Evolutionary conservation across 1,284 basidiomycete genomes (phyloP), one percentile per base, ranked within the genome.

Genomic region (Entoloma clypeatum): DNA sequence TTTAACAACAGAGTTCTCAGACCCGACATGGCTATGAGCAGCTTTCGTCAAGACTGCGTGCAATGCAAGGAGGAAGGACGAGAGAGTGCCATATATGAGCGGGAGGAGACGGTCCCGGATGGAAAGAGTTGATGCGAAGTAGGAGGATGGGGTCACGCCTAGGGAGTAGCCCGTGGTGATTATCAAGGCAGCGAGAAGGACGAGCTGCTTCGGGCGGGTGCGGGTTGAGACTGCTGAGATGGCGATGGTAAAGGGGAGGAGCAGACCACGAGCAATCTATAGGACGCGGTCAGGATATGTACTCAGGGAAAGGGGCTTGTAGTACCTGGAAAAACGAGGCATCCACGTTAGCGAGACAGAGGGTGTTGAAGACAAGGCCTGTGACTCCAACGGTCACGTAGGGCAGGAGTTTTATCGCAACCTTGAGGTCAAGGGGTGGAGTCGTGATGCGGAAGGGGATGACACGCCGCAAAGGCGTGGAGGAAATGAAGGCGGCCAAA

Each of bases 181-280:
- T 16, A 71, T 49, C n/a, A 59, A 53, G 1, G 74, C 74, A n/a
- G 72, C 70, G 5, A 64, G 40, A 16, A 76, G 43, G 16, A 76
- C 69, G 18, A 60, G 58, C 9, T 52, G 10, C 1, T 67, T 58
- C 0, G 75, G 76, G 1, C 57, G 40, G 4, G 65, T 57, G 28
- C 59, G 59, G 3, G 63, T 66, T 36, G 61, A 53, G 22, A 69
- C 32, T 7, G 73, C 66, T 3, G 72, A 71, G 6, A 76, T 68
- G 17, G 59, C 37, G 37, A 81, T 76, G 2, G 79, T 82, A n/a
- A 81, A 62, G 1, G 79, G 79, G 2, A 85, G 68, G 9, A 79
- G 71, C 31, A 84, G 68, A 1, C 81, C 81, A 21, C 81, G 68
- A 0, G 81, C 81, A 49, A 85, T 78, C 62, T 80, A n/a, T n/a